These are phyloP conservation scores for Fusarium odoratissimum DNA, from an alignment of 2,329 filamentous ascomycete species.

Conservation along the genomic window DNA sequence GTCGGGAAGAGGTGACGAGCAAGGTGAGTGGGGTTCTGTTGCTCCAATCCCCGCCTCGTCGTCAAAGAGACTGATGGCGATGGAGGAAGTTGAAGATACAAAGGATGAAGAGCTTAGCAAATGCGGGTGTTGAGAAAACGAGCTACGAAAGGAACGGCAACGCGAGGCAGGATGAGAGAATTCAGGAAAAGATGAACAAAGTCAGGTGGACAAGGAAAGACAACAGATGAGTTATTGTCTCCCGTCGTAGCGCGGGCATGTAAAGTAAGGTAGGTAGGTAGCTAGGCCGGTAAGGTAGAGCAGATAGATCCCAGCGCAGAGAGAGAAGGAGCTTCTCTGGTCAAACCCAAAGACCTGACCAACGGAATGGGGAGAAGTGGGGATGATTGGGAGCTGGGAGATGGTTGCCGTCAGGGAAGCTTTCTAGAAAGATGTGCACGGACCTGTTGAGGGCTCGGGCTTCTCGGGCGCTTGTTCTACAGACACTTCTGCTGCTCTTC, in stretches of 20 bases:
- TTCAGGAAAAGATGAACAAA: not conserved
- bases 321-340: slow-evolving; percentile 24
- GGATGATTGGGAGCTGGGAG: slow-evolving; percentile 26
- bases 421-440: slow-evolving; percentile 47
- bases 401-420: slow-evolving; percentile 44
- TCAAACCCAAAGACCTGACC: slow-evolving; percentile 9
- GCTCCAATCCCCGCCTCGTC: slow-evolving; percentile 36
- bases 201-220: slow-evolving; percentile 13
- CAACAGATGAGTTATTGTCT: slow-evolving; percentile 14
- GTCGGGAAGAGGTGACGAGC: slow-evolving; percentile 26
- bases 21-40: slow-evolving; percentile 36
- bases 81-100: slow-evolving; percentile 5
- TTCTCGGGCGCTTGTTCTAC: slow-evolving; percentile 41
- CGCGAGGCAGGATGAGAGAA: slow-evolving; percentile 2
- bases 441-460: slow-evolving; percentile 26
- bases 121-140: slow-evolving; percentile 1
- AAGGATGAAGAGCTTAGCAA: slow-evolving; percentile 1
- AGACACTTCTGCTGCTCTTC: slow-evolving; percentile 43
- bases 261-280: not conserved
- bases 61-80: slow-evolving; percentile 14
- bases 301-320: slow-evolving; percentile 17
- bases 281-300: not conserved
- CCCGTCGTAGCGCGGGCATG: not conserved
- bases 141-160: slow-evolving; percentile 1
- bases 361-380: slow-evolving; percentile 43